These are phyloP conservation scores for Vigna radiata DNA, from an alignment of 306 rosid genomes.

Conservation along the genomic window DNA sequence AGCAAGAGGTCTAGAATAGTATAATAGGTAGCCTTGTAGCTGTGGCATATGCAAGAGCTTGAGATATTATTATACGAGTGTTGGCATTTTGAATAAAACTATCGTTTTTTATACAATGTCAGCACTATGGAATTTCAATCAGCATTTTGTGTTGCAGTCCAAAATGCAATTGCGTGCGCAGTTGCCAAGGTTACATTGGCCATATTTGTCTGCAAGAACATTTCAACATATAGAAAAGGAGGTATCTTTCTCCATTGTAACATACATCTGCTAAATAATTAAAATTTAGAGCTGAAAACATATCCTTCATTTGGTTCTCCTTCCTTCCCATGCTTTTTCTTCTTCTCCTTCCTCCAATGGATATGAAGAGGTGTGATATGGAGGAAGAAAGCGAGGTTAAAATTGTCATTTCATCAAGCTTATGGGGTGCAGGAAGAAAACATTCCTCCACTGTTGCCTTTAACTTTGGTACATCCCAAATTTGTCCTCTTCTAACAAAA, in stretches of 20 bases:
- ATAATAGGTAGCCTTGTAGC: constrained; percentile 47
- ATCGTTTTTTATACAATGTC: constrained; percentile 28
- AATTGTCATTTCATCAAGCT: too few relatives aligned
- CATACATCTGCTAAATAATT: background rate
- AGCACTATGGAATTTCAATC: constrained; percentile 14
- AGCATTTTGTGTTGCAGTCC: background rate
- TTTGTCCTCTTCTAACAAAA: too few relatives aligned
- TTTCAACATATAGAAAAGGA: background rate
- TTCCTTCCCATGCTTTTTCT: too few relatives aligned
- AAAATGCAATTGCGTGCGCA: too few relatives aligned
- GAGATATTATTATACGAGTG: constrained; percentile 45
- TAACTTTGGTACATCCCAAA: too few relatives aligned
- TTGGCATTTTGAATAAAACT: constrained; percentile 47
- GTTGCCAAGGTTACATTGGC: background rate
- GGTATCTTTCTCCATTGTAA: background rate
- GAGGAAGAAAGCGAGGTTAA: too few relatives aligned
- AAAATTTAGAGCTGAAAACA: background rate
- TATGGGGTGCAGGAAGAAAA: too few relatives aligned
- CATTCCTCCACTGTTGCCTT: too few relatives aligned
- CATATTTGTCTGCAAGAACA: background rate
- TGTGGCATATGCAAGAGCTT: constrained; percentile 51
- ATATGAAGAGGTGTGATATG: too few relatives aligned
- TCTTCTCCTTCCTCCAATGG: too few relatives aligned
- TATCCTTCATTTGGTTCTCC: background rate
- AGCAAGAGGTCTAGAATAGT: constrained; percentile 55